Evolutionary conservation across 441 rosid species (phyloP), one percentile per base, ranked within the genome.

Genomic region (Croton setiger): DNA sequence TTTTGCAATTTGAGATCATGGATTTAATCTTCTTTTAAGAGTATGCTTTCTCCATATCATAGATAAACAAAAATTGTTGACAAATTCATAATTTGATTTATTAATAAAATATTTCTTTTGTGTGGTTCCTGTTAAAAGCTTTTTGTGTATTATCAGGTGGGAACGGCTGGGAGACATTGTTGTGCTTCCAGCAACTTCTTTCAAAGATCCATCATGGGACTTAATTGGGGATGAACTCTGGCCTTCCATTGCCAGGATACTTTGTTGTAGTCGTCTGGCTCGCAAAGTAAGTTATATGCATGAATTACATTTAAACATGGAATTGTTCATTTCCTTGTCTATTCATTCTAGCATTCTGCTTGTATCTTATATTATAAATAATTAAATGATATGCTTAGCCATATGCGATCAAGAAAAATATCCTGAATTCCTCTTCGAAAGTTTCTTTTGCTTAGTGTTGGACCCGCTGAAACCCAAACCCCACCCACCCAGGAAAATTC

Each of bases 151-250:
- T 57, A 43, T 75, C 83, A 94, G 97, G 79, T 95, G 97, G 99
- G 99, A 90, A 69, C 81, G 89, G 54, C 87, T 92, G 67, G 97
- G 96, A 63, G 93, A 94, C 82, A 86, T 94, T 75, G 82, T 88
- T 80, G 91, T 91, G 76, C 90, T 95, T 73, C 98, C 98, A 7
- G 84, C 77, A 69, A 75, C 91, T 70, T 90, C 91, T 55, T 90
- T 95, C 79, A 85, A 70, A 78, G 97, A 95, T 82, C 93, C 87
- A 67, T 66, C 79, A 35, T 92, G 98, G 99, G 83, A 85, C 71
- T 82, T 84, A 55, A 74, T 88, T 56, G 83, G 86, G 62, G 80
- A 83, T 63, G 96, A 90, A 73, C 87, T 95, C 71, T 90, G 97
- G 98, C 81, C 87, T 63, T 55, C 77, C 54, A 68, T 92, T 73